Percentiles rank a stretch among this genome's conserved stretches.
phyloP scores from a whole-genome alignment of 2,329 filamentous ascomycete species.

The Thelonectria olida region DNA sequence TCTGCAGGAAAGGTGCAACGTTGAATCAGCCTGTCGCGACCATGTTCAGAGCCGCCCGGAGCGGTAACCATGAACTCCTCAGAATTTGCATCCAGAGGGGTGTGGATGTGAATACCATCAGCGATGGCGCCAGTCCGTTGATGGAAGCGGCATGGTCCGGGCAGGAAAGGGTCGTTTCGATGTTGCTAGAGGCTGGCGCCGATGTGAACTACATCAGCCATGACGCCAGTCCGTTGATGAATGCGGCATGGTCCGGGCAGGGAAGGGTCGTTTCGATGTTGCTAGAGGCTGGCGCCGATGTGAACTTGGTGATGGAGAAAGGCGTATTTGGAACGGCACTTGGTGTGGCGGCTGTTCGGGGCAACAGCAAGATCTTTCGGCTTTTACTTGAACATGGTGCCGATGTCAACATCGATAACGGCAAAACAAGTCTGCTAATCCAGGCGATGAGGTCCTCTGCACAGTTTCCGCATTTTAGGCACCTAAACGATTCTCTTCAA shows the following conservation, averaged over 20 bases:
- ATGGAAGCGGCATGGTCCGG: neutral
- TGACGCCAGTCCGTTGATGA: neutral
- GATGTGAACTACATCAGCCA: neutral
- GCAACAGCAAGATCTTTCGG: neutral
- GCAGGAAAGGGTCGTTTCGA: neutral
- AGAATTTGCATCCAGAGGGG: neutral
- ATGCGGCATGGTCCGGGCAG: neutral
- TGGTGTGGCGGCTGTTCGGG: too few species aligned
- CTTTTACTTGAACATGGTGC: neutral
- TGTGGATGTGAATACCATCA: neutral
- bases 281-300: neutral
- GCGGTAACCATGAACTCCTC: neutral
- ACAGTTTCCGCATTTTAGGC: too few species aligned
- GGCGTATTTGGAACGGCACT: too few species aligned
- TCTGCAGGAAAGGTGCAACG: neutral
- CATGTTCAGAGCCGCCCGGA: neutral
- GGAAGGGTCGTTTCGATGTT: neutral
- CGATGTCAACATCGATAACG: neutral
- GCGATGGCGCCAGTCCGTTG: neutral
- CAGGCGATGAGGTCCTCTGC: neutral
- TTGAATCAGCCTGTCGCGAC: neutral
- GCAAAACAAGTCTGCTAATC: neutral
- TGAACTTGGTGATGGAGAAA: too few species aligned
- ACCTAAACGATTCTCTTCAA: neutral
- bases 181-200: neutral